Percentiles rank a stretch among this genome's conserved stretches.
Conservation (phyloP, 805 yeast genomes). For the Metschnikowia aberdeeniae region DNA sequence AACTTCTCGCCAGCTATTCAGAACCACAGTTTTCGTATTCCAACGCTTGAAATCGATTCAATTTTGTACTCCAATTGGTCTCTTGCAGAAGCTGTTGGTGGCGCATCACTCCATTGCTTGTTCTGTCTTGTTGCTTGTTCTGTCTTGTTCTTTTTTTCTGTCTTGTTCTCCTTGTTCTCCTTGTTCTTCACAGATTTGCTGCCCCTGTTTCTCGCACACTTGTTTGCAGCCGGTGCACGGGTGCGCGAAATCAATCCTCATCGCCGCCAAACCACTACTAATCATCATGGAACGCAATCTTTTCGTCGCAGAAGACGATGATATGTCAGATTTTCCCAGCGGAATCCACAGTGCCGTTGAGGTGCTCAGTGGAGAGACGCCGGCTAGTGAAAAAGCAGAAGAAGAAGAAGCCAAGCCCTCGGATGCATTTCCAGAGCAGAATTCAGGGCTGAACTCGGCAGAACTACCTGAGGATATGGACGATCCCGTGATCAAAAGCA, state of each 20-base stretch:
- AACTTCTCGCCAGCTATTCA: too few species aligned
- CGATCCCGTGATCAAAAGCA: conserved; percentile 39
- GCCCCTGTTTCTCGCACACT: too few species aligned
- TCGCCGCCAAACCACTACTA: not conserved
- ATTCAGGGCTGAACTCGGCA: not conserved
- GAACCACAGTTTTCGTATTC: too few species aligned
- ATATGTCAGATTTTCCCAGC: conserved; percentile 6
- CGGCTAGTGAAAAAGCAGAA: not conserved
- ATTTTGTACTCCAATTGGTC: too few species aligned
- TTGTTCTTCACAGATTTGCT: too few species aligned
- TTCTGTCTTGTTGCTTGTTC: too few species aligned
- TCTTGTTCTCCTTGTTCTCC: too few species aligned
- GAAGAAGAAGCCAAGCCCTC: not conserved
- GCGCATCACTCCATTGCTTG: too few species aligned
- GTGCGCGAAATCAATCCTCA: not conserved
- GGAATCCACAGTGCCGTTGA: not conserved
- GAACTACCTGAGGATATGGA: conserved; percentile 15
- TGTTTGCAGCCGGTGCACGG: not conserved
- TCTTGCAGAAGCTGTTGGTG: too few species aligned
- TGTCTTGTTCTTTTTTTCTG: too few species aligned
- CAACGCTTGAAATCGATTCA: too few species aligned
- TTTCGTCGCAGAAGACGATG: conserved; percentile 19
- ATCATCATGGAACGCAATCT: conserved; percentile 9
- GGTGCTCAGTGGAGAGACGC: not conserved
- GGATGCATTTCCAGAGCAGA: not conserved